These are phyloP conservation scores for Dalechampia spathulata DNA, from an alignment of 441 rosid species.

Conservation along the genomic window DNA sequence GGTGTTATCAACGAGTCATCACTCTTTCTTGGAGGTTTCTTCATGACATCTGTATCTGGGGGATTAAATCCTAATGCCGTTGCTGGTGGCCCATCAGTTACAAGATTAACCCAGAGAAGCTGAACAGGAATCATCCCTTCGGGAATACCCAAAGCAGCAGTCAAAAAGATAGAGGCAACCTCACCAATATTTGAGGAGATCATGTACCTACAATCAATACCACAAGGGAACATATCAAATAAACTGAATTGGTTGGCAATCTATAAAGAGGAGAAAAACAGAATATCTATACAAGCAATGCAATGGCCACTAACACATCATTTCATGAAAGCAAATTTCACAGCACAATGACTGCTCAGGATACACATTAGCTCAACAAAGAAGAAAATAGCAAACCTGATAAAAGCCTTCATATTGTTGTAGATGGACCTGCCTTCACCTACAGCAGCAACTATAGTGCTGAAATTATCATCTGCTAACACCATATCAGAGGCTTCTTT, in stretches of 20 bases:
- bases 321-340: too few species aligned
- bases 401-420: constrained; percentile 91
- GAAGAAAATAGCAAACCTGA: constrained; percentile 40
- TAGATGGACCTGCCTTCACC: constrained; percentile 97
- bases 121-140: constrained; percentile 97
- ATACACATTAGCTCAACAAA: not conserved
- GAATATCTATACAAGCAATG: too few species aligned
- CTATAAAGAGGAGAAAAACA: not conserved
- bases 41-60: constrained; percentile 82
- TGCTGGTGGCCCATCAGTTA: constrained; percentile 98
- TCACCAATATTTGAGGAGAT: constrained; percentile 96
- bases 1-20: constrained; percentile 77
- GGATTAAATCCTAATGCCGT: constrained; percentile 95
- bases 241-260: not conserved
- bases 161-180: constrained; percentile 89
- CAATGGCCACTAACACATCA: too few species aligned
- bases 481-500: constrained; percentile 98
- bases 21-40: constrained; percentile 82
- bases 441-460: constrained; percentile 93
- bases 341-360: not conserved
- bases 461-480: constrained; percentile 88
- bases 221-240: not conserved
- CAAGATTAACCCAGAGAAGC: constrained; percentile 98
- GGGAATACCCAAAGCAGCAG: constrained; percentile 95
- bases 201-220: constrained; percentile 65